These are phyloP conservation scores for Phytopythium aichiense DNA, from an alignment of 352 stramenopile species.

Conservation along the genomic window DNA sequence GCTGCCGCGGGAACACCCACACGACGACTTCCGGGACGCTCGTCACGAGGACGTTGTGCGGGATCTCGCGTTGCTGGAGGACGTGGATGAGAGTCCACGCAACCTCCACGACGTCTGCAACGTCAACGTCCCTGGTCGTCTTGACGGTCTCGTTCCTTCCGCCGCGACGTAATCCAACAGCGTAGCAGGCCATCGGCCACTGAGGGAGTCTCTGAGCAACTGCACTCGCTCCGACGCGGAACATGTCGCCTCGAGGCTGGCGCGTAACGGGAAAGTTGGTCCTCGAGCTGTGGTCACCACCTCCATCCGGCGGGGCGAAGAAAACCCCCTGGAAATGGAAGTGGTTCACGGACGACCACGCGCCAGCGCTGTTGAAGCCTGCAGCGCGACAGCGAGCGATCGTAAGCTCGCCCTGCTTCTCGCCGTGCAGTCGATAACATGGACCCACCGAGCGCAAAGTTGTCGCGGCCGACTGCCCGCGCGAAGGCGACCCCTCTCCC, in stretches of 20 bases:
- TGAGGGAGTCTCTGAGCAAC: conserved; percentile 19
- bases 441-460: conserved; percentile 48
- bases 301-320: conserved; percentile 18
- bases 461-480: conserved; percentile 13
- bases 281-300: not conserved
- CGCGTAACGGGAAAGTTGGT: conserved; percentile 34
- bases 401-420: not conserved
- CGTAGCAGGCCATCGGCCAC: conserved; percentile 52
- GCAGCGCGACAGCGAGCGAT: not conserved
- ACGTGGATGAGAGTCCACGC: conserved; percentile 40
- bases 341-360: conserved; percentile 78
- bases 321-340: conserved; percentile 72
- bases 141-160: not conserved
- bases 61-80: conserved; percentile 29
- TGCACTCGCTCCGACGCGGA: conserved; percentile 10
- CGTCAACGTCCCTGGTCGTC: conserved; percentile 1
- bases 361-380: conserved; percentile 72
- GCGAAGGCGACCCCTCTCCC: conserved; percentile 20
- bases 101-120: conserved; percentile 11
- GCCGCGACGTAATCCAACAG: conserved; percentile 13
- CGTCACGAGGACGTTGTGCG: conserved; percentile 58
- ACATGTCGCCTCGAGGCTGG: conserved; percentile 32
- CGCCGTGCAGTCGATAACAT: not conserved
- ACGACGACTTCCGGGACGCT: conserved; percentile 10
- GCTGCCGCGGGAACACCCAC: conserved; percentile 57